Evolutionary conservation across 768 basidiomycete species (phyloP).

Genomic region (Lactarius vividus): DNA sequence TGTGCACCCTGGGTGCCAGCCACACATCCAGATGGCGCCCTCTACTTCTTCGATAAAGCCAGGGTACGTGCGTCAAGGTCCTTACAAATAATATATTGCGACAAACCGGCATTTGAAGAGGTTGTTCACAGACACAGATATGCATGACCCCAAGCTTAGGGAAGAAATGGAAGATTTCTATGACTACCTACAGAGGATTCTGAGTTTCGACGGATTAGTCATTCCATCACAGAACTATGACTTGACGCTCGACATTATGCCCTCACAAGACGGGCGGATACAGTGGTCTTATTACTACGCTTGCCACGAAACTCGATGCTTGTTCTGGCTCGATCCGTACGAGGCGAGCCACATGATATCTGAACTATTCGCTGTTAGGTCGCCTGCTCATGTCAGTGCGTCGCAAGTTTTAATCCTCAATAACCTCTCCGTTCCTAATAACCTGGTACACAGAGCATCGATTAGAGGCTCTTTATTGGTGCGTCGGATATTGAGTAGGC

Average conservation of each 20-base stretch:
- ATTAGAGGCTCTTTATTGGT: conserved; percentile 28
- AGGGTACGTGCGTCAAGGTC: conserved; percentile 12
- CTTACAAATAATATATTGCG: background rate
- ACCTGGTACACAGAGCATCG: background rate
- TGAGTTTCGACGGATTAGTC: conserved; percentile 11
- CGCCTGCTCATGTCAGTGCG: background rate
- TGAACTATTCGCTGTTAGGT: background rate
- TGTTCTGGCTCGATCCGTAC: conserved; percentile 47
- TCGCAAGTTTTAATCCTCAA: background rate
- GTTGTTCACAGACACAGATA: conserved; percentile 52
- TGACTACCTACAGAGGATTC: background rate
- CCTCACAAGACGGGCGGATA: conserved; percentile 37
- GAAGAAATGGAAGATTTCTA: conserved; percentile 36
- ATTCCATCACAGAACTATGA: background rate
- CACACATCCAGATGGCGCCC: background rate
- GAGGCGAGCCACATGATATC: conserved; percentile 33
- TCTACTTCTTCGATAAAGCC: background rate
- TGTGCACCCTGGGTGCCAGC: background rate
- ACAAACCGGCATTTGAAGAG: conserved; percentile 34
- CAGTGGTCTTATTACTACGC: conserved; percentile 35
- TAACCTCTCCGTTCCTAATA: background rate
- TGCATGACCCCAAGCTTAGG: conserved; percentile 39
- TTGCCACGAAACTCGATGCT: background rate
- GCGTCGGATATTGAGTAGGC: background rate
- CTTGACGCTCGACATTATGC: conserved; percentile 15